Conservation (phyloP, 2,329 filamentous ascomycete genomes). For the Boeremia lycopersici region DNA sequence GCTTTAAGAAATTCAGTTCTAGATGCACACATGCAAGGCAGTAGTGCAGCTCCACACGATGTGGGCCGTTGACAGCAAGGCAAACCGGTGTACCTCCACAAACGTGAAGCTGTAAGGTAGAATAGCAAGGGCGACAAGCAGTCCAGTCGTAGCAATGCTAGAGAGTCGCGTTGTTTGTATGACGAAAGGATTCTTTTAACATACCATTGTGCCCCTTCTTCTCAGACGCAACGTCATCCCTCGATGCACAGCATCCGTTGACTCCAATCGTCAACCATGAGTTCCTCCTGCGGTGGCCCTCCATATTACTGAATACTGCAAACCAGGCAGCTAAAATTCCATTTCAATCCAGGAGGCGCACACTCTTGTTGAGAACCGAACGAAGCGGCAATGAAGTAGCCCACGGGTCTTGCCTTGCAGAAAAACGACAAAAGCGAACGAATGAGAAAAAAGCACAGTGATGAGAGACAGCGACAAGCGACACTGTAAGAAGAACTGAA, state of each 20-base stretch:
- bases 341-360: constrained; percentile 16
- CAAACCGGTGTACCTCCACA: constrained; percentile 14
- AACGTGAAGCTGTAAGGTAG: constrained; percentile 7
- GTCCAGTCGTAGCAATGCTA: neutral
- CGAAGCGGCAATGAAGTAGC: constrained; percentile 2
- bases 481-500: constrained; percentile 6
- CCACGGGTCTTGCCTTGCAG: neutral
- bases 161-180: constrained; percentile 10
- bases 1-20: neutral
- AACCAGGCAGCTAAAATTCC: constrained; percentile 37
- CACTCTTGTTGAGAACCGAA: constrained; percentile 12
- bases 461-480: constrained; percentile 3
- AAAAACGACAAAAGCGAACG: constrained; percentile 18
- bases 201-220: constrained; percentile 34
- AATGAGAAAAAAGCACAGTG: constrained; percentile 12
- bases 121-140: constrained; percentile 1
- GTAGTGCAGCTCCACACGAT: constrained; percentile 9
- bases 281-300: constrained; percentile 25
- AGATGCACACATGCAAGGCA: constrained; percentile 9
- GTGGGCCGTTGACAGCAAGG: constrained; percentile 17
- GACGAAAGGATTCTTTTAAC: constrained; percentile 21
- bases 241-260: constrained; percentile 45
- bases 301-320: constrained; percentile 31
- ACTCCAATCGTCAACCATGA: constrained; percentile 46
- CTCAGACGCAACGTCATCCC: constrained; percentile 36